phyloP scores from a whole-genome alignment of 2,329 filamentous ascomycete species.

The Aspergillus floridensis region DNA sequence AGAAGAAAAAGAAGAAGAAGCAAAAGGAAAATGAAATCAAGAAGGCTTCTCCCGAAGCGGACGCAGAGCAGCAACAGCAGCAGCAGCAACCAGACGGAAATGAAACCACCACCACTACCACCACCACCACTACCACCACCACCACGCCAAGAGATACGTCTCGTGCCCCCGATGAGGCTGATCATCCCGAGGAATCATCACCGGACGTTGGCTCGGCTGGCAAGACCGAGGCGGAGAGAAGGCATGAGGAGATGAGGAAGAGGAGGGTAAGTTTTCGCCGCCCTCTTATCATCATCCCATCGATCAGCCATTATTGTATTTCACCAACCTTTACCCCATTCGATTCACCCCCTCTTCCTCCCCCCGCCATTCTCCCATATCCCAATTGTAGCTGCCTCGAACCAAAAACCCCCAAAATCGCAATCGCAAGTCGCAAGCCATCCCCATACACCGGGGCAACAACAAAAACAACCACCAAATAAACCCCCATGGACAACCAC shows the following conservation, averaged over 20 bases:
- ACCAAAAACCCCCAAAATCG: too few relatives aligned
- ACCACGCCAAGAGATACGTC: background rate
- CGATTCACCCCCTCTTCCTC: background rate
- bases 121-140: background rate
- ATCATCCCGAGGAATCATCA: constrained; percentile 7
- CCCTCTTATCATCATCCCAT: too few relatives aligned
- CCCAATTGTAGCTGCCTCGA: too few relatives aligned
- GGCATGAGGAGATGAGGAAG: constrained; percentile 74
- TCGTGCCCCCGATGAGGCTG: constrained; percentile 18
- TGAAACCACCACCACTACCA: background rate
- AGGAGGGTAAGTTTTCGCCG: constrained; percentile 64
- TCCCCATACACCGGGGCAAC: background rate
- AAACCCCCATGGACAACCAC: background rate
- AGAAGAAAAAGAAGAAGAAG: constrained; percentile 52
- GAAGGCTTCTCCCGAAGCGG: background rate
- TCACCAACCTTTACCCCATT: background rate
- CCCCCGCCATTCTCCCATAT: too few relatives aligned
- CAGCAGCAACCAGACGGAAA: background rate
- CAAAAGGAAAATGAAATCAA: constrained; percentile 19
- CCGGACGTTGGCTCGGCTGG: background rate
- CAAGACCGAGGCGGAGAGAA: constrained; percentile 82
- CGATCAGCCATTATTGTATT: too few relatives aligned
- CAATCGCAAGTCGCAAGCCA: too few relatives aligned
- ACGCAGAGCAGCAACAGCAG: constrained; percentile 12
- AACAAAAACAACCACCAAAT: background rate